Evolutionary conservation across 164 flowering plant genomes (phyloP).

Genomic region (Macadamia tetraphylla): DNA sequence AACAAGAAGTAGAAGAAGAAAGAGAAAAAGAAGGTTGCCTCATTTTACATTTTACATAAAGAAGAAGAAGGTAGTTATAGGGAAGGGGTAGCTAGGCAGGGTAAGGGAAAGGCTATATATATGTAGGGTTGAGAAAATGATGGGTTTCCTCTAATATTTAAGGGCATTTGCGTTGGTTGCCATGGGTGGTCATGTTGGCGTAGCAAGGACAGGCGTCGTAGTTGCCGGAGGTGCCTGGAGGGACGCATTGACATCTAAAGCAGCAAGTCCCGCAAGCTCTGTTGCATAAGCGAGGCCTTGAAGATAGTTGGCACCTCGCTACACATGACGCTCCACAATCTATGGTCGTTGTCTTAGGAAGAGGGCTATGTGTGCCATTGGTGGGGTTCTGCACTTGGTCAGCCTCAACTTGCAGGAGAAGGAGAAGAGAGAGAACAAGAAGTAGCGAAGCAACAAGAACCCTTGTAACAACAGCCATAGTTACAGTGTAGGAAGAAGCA

Average conservation of each 20-base stretch:
- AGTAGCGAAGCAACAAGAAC: constrained; percentile 3
- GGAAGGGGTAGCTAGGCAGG: too few species aligned
- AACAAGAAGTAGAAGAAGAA: too few species aligned
- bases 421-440: constrained; percentile 3
- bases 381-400: neutral
- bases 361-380: neutral
- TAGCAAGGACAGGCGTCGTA: constrained; percentile 28
- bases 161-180: constrained; percentile 28
- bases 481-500: too few species aligned
- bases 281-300: constrained; percentile 32
- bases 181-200: constrained; percentile 28
- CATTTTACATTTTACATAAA: too few species aligned
- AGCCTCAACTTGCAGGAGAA: neutral
- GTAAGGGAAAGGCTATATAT: too few species aligned
- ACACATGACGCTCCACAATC: constrained; percentile 24
- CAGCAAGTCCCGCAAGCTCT: constrained; percentile 46
- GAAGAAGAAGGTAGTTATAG: too few species aligned
- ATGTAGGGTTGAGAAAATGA: too few species aligned
- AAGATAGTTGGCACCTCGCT: constrained; percentile 23
- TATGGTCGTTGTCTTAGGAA: too few species aligned
- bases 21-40: too few species aligned
- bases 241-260: constrained; percentile 31
- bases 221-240: constrained; percentile 38
- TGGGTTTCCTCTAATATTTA: neutral
- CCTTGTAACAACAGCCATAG: constrained; percentile 6